Evolutionary conservation across 208 protist genomes (phyloP).

Genomic region (Zelonia costaricensis): DNA sequence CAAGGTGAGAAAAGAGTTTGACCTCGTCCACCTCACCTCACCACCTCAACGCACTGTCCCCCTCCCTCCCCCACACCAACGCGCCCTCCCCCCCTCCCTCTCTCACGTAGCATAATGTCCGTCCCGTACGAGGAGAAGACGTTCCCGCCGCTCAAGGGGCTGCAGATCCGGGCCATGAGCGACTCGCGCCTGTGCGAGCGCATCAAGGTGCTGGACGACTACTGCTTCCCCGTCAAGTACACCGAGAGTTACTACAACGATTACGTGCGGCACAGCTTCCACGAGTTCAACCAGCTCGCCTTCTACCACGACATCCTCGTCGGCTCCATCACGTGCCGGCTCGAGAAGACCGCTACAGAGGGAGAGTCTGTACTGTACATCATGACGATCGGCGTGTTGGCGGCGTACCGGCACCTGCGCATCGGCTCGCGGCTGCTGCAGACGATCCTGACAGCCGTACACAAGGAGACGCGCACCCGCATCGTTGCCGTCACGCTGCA

Average conservation of each 20-base stretch:
- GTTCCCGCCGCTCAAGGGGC: slow-evolving; percentile 50
- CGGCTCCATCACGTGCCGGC: slow-evolving; percentile 88
- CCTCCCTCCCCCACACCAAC: too few species aligned
- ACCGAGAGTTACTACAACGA: slow-evolving; percentile 80
- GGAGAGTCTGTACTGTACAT: slow-evolving; percentile 84
- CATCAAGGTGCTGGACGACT: slow-evolving; percentile 76
- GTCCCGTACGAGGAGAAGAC: slow-evolving; percentile 28
- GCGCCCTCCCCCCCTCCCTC: too few species aligned
- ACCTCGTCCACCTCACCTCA: too few species aligned
- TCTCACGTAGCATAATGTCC: slow-evolving; percentile 4
- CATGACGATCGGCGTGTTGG: slow-evolving; percentile 93
- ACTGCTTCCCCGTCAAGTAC: slow-evolving; percentile 86
- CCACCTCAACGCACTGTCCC: too few species aligned
- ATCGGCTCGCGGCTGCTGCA: slow-evolving; percentile 82
- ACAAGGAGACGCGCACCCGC: slow-evolving; percentile 47
- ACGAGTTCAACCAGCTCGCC: slow-evolving; percentile 76
- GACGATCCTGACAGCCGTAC: slow-evolving; percentile 49
- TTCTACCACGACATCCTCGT: slow-evolving; percentile 92
- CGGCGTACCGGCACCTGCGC: slow-evolving; percentile 87
- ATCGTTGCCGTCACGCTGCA: slow-evolving; percentile 77
- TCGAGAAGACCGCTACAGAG: slow-evolving; percentile 64
- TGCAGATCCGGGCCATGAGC: slow-evolving; percentile 61
- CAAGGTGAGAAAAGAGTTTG: too few species aligned
- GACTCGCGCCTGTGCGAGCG: slow-evolving; percentile 76
- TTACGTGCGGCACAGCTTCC: slow-evolving; percentile 59